A percentile compares a stretch with the other conserved stretches of the same genome.
These are phyloP conservation scores for Odontarrhena argentea DNA, from an alignment of 345 rosid genomes.

Conservation along the genomic window DNA sequence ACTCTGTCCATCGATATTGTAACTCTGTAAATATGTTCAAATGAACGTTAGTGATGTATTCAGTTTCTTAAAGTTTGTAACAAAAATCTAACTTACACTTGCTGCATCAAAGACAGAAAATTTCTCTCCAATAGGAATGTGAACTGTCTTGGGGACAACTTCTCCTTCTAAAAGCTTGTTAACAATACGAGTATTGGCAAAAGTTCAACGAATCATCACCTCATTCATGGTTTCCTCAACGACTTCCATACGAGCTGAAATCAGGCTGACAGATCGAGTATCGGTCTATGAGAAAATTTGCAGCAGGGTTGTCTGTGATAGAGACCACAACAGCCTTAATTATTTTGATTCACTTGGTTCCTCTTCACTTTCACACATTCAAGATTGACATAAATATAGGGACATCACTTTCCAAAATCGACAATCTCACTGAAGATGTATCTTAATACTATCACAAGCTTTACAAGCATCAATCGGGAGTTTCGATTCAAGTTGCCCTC, in stretches of 20 bases:
- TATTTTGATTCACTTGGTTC: too few species aligned
- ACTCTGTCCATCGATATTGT: slow-evolving; percentile 74
- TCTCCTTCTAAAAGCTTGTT: slow-evolving; percentile 82
- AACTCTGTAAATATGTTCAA: slow-evolving; percentile 46
- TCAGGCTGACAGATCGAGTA: slow-evolving; percentile 54
- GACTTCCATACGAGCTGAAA: slow-evolving; percentile 85
- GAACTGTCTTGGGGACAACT: slow-evolving; percentile 81
- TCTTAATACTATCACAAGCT: too few species aligned
- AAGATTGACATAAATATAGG: too few species aligned
- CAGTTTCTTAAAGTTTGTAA: too few species aligned
- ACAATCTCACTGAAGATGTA: too few species aligned
- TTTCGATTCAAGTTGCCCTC: too few species aligned
- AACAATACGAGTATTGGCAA: slow-evolving; percentile 76
- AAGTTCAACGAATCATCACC: slow-evolving; percentile 84
- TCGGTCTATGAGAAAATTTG: slow-evolving; percentile 64
- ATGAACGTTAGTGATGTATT: not conserved
- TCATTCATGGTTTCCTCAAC: slow-evolving; percentile 72
- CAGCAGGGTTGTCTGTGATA: slow-evolving; percentile 49
- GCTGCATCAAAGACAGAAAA: slow-evolving; percentile 79
- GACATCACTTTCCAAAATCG: too few species aligned
- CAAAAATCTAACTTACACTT: slow-evolving; percentile 46
- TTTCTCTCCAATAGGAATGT: slow-evolving; percentile 76
- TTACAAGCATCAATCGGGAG: too few species aligned
- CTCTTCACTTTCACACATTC: too few species aligned
- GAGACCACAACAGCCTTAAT: too few species aligned